A percentile compares a stretch with the other conserved stretches of the same genome.
These are phyloP conservation scores for Aspergillus sp. DNA, from an alignment of 2,329 filamentous ascomycete species.

Conservation along the genomic window DNA sequence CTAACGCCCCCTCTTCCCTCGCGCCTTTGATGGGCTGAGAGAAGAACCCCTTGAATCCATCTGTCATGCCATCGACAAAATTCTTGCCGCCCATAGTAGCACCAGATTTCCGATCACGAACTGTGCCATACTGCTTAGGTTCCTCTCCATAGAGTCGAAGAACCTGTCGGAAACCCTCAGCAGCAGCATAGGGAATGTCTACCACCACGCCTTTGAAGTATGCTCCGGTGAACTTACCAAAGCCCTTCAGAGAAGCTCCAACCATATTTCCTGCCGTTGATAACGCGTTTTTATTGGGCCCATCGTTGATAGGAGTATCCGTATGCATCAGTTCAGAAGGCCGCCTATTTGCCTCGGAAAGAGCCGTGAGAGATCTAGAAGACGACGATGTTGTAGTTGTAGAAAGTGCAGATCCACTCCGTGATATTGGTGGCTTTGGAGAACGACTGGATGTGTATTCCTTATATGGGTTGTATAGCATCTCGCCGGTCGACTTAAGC, in stretches of 20 bases:
- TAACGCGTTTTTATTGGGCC: not conserved
- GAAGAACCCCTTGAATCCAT: conserved; percentile 36
- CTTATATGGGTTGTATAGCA: conserved; percentile 33
- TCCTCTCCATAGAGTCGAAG: conserved; percentile 43
- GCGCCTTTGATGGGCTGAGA: conserved; percentile 34
- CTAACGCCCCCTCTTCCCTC: conserved; percentile 34
- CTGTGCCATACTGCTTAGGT: conserved; percentile 32
- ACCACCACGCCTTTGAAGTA: conserved; percentile 38
- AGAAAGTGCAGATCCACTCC: not conserved
- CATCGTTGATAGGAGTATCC: not conserved
- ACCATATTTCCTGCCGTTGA: conserved; percentile 14
- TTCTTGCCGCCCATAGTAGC: conserved; percentile 34
- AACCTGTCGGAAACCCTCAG: conserved; percentile 39
- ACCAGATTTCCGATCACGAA: conserved; percentile 39
- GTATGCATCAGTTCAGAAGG: not conserved
- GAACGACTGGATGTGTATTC: conserved; percentile 21
- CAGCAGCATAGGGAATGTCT: conserved; percentile 39
- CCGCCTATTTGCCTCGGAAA: not conserved
- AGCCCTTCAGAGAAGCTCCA: conserved; percentile 22
- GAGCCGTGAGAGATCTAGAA: not conserved
- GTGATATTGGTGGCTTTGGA: not conserved
- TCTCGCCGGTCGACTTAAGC: conserved; percentile 27
- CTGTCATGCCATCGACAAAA: conserved; percentile 35
- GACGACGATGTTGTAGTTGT: not conserved
- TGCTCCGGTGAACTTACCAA: conserved; percentile 29